These are phyloP conservation scores for Ophiostoma ips DNA, from an alignment of 2,329 filamentous ascomycete genomes.

Conservation along the genomic window DNA sequence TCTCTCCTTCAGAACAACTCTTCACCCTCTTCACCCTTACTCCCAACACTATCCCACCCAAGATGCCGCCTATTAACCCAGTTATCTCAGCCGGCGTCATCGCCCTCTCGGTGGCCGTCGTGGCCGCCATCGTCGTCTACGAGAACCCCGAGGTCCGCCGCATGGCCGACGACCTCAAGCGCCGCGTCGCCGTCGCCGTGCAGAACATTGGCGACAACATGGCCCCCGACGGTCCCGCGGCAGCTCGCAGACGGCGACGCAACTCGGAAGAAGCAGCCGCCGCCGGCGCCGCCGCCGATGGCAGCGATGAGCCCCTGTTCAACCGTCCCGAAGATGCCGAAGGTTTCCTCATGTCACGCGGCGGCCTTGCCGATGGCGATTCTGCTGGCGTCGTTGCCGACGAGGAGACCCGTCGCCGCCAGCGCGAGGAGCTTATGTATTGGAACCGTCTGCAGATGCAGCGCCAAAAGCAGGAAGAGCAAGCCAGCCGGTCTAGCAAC, in stretches of 20 bases:
- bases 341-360: slow-evolving; percentile 43
- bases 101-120: slow-evolving; percentile 42
- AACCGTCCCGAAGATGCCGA: slow-evolving; percentile 54
- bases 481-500: slow-evolving; percentile 6
- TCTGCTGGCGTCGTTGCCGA: slow-evolving; percentile 46
- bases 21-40: too few species aligned
- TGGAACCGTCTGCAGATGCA: slow-evolving; percentile 46
- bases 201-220: slow-evolving; percentile 46
- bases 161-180: slow-evolving; percentile 46
- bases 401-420: slow-evolving; percentile 44
- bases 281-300: slow-evolving; percentile 17
- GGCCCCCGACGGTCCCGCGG: slow-evolving; percentile 21
- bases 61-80: slow-evolving; percentile 44
- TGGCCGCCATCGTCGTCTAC: slow-evolving; percentile 46
- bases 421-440: slow-evolving; percentile 51
- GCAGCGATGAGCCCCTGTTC: slow-evolving; percentile 40
- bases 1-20: background rate
- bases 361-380: slow-evolving; percentile 21
- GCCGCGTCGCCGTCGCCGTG: slow-evolving; percentile 45
- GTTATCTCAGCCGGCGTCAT: slow-evolving; percentile 43
- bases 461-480: slow-evolving; percentile 22
- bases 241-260: background rate
- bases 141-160: slow-evolving; percentile 50
- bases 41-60: slow-evolving; percentile 1
- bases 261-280: slow-evolving; percentile 29